Conservation (phyloP, 176 grass and related monocot genomes). For the Carex pumila region DNA sequence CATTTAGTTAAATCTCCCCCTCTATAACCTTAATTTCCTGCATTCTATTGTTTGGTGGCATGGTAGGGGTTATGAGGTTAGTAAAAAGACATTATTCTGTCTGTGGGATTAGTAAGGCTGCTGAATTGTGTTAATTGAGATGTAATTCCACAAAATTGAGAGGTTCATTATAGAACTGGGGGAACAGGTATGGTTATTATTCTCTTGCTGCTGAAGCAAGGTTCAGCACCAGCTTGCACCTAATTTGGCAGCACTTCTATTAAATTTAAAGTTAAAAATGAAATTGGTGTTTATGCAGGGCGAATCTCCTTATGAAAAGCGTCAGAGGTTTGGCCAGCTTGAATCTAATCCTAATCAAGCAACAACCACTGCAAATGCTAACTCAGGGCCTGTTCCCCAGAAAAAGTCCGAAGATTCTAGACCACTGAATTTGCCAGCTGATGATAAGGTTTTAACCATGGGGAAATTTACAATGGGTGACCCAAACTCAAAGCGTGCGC, state of each 20-base stretch:
- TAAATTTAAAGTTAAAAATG: background rate
- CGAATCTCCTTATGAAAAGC: slow-evolving; percentile 86
- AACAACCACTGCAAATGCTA: slow-evolving; percentile 25
- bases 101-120: background rate
- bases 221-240: background rate
- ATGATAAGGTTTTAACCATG: slow-evolving; percentile 56
- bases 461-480: slow-evolving; percentile 52
- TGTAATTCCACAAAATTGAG: background rate
- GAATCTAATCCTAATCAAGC: slow-evolving; percentile 23
- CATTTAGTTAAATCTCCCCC: background rate
- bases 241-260: background rate
- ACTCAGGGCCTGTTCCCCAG: slow-evolving; percentile 10
- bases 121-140: background rate
- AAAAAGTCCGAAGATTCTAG: slow-evolving; percentile 38
- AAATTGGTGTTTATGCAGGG: slow-evolving; percentile 32
- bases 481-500: slow-evolving; percentile 52
- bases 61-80: background rate
- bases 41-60: background rate
- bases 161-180: background rate
- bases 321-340: slow-evolving; percentile 44
- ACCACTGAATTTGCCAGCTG: slow-evolving; percentile 46
- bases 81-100: background rate
- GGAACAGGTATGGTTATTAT: background rate
- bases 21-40: slow-evolving; percentile 7
- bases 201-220: no score